phyloP scores from a whole-genome alignment of 2,329 filamentous ascomycete genomes.

The Botryotinia globosa region DNA sequence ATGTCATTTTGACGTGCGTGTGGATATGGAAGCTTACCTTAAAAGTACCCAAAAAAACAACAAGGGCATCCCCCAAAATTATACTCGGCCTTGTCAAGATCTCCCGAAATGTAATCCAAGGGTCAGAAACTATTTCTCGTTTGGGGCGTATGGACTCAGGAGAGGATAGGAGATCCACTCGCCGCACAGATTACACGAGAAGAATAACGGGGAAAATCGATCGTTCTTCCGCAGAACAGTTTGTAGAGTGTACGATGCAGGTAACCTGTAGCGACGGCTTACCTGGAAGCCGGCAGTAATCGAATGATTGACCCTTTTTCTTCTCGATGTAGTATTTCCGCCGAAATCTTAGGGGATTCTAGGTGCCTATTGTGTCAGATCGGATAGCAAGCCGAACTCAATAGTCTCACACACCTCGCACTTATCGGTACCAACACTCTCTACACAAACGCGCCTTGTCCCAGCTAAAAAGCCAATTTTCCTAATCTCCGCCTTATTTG shows the following conservation, averaged over 20 bases:
- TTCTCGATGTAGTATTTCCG: neutral
- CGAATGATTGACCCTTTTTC: conserved; percentile 5
- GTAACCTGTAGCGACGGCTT: conserved; percentile 1
- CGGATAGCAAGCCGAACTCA: conserved; percentile 9
- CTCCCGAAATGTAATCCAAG: conserved; percentile 16
- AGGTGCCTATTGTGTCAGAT: neutral
- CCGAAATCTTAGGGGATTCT: neutral
- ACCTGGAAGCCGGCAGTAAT: neutral
- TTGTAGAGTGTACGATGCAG: conserved; percentile 7
- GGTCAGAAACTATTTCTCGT: conserved; percentile 9
- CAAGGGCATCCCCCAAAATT: conserved; percentile 24
- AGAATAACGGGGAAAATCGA: conserved; percentile 14
- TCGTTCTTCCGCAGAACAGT: conserved; percentile 5
- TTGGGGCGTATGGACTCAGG: conserved; percentile 17
- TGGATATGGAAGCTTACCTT: conserved; percentile 21
- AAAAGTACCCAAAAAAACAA: conserved; percentile 7
- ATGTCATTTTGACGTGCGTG: conserved; percentile 19
- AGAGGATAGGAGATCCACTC: conserved; percentile 21
- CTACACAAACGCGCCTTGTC: conserved; percentile 11
- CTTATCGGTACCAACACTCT: neutral
- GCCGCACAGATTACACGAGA: conserved; percentile 19
- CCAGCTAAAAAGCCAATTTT: conserved; percentile 15
- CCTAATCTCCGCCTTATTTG: conserved; percentile 19
- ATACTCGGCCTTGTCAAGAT: conserved; percentile 24
- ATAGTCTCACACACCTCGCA: neutral